Evolutionary conservation across 2,329 filamentous ascomycete species (phyloP), one percentile per base, ranked within the genome.

Genomic region (Epicoccum sorghinum): DNA sequence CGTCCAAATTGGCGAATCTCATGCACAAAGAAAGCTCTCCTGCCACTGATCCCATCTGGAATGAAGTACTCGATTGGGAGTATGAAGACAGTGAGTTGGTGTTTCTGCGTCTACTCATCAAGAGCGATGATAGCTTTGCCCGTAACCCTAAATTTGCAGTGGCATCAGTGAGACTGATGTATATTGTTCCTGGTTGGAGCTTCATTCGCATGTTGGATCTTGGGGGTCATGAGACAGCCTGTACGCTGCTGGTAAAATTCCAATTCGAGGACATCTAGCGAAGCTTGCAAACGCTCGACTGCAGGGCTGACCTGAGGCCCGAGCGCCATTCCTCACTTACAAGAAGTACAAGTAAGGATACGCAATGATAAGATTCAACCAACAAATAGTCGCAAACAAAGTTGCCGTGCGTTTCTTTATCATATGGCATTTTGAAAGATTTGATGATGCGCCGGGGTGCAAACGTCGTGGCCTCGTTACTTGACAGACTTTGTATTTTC

Each of bases 151-250:
- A 86, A 47, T 81, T 88, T 57, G 83, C 82, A 0, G 85, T 87
- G 1, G 78, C 82, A 0, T 83, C 86, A 0, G 80, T 89, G n/a
- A 73, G 87, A 38, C 62, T 89, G 25, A 58, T 79, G 52, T 89
- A 88, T 67, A 78, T 80, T 2, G 72, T 74, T 6, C 75, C 78
- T 0, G 85, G 82, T 0, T 89, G 87, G 87, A 80, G 74, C 3
- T 89, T 89, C 52, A 78, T 89, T 35, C 77, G 84, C 4, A 82
- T 89, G 82, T 64, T 88, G 60, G 86, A 89, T 64, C 72, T 89
- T 52, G 84, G 83, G 67, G 87, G 87, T 0, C 77, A 81, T 29
- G 85, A 89, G 76, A 89, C 86, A 0, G 80, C 76, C 57, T 88
- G 86, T 59, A 82, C 83, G 3, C 53, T 89, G 39, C 73, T 89